Percentiles rank a stretch among this genome's conserved stretches.
Conservation (phyloP, 2,329 filamentous ascomycete species). For the Colletotrichum salicis region DNA sequence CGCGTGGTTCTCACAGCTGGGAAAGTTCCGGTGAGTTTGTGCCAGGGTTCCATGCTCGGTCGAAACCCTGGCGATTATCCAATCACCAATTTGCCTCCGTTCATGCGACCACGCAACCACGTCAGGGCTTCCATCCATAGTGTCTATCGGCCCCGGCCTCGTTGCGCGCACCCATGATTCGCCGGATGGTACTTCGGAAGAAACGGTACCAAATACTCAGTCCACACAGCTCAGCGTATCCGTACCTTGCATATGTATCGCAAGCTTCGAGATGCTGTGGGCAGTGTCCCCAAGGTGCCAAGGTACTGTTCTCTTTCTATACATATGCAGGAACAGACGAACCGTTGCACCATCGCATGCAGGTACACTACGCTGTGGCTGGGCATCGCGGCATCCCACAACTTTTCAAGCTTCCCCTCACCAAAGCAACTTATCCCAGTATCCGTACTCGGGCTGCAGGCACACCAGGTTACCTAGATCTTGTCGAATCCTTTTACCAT, state of each 20-base stretch:
- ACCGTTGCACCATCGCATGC: slow-evolving; percentile 29
- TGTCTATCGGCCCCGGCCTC: background rate
- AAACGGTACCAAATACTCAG: slow-evolving; percentile 13
- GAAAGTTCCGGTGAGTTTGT: slow-evolving; percentile 16
- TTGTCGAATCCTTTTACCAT: background rate
- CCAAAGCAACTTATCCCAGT: slow-evolving; percentile 7
- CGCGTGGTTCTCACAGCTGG: slow-evolving; percentile 22
- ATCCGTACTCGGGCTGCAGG: background rate
- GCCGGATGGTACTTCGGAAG: slow-evolving; percentile 13
- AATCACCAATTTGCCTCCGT: slow-evolving; percentile 35
- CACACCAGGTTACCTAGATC: background rate
- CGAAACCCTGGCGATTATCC: slow-evolving; percentile 21
- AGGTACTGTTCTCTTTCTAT: slow-evolving; percentile 7
- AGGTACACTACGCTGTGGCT: slow-evolving; percentile 25
- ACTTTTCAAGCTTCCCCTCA: background rate
- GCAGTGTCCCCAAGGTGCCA: background rate
- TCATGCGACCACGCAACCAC: slow-evolving; percentile 30
- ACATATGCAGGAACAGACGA: slow-evolving; percentile 35
- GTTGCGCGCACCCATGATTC: background rate
- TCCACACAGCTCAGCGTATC: slow-evolving; percentile 14
- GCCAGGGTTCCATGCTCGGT: slow-evolving; percentile 18
- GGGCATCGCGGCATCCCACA: slow-evolving; percentile 7
- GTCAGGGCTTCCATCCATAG: slow-evolving; percentile 16
- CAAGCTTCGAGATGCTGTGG: slow-evolving; percentile 13
- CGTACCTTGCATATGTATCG: slow-evolving; percentile 34